Evolutionary conservation across 805 yeast genomes (phyloP), one percentile per base, ranked within the genome.

Genomic region (Starmerella vitae): DNA sequence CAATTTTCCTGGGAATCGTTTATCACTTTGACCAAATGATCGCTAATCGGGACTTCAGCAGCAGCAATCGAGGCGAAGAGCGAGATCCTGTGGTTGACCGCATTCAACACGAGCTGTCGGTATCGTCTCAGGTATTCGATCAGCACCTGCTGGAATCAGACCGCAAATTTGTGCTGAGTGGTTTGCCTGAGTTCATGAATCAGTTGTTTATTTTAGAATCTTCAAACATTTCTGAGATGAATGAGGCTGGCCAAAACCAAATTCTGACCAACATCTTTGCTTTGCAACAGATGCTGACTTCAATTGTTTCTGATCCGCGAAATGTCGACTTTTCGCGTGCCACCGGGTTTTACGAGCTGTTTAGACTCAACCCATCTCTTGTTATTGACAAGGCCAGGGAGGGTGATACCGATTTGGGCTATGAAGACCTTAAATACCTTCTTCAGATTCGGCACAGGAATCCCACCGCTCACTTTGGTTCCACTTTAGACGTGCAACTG

Each of bases 201-300:
- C 58, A 61, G 39, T 54, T 73, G 21, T 58, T 75, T 34, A 68
- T 79, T 4, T 56, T 56, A 24, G 78, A 74, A 17, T 68, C 80
- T 4, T 61, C 61, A 20, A 57, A 68, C 38, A 62, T 80, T 7
- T 56, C 57, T 17, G 65, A 63, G 34, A 61, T 77, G 49, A 77
- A 76, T 54, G 59, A 60, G 15, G 66, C 68, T 44, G 86, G 88
- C 25, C 64, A 77, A 39, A 68, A 70, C 48, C 68, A 71, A 47
- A 60, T 79, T 44, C 60, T 72, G 42, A 62, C 73, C 48, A 78
- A 78, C 53, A 71, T 79, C 17, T 64, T 73, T 37, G 74, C 78
- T 1, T 57, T 78, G 31, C 84, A 76, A 58, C 86, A 78, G 54
- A 71, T 75, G 69, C 64, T 79, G 40, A 66, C 79, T 43, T 72